Evolutionary conservation across 2,329 filamentous ascomycete genomes (phyloP).

Genomic region (Westerdykella sp.): DNA sequence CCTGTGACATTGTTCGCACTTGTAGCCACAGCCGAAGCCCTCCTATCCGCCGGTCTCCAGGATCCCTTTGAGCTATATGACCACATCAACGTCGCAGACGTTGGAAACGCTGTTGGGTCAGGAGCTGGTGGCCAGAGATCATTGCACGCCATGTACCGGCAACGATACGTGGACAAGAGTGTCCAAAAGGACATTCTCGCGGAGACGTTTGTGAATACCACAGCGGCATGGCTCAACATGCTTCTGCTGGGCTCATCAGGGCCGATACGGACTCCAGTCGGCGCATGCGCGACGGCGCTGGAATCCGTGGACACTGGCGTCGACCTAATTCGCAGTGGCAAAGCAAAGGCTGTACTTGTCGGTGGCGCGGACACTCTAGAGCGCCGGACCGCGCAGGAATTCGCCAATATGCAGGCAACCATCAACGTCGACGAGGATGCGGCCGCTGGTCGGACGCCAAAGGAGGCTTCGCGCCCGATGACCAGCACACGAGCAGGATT

Average conservation of each 20-base stretch:
- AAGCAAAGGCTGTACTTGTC: slow-evolving; percentile 29
- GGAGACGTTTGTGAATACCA: slow-evolving; percentile 36
- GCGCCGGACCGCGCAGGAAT: slow-evolving; percentile 26
- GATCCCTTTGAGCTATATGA: slow-evolving; percentile 27
- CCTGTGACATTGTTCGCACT: slow-evolving; percentile 31
- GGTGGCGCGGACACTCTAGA: slow-evolving; percentile 34
- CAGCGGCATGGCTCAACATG: slow-evolving; percentile 40
- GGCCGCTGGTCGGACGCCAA: slow-evolving; percentile 16
- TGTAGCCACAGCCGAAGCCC: slow-evolving; percentile 28
- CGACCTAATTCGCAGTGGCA: slow-evolving; percentile 29
- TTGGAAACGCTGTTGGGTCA: slow-evolving; percentile 34
- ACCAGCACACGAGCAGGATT: slow-evolving; percentile 33
- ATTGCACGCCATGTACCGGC: slow-evolving; percentile 24
- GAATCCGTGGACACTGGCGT: slow-evolving; percentile 35
- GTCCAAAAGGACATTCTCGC: slow-evolving; percentile 33
- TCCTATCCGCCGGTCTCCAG: slow-evolving; percentile 31
- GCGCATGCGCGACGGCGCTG: slow-evolving; percentile 36
- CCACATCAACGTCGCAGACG: slow-evolving; percentile 34
- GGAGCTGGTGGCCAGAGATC: slow-evolving; percentile 24
- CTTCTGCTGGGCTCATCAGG: slow-evolving; percentile 35
- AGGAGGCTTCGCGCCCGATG: slow-evolving; percentile 34
- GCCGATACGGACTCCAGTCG: slow-evolving; percentile 33
- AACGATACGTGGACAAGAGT: slow-evolving; percentile 24
- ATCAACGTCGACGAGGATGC: slow-evolving; percentile 26
- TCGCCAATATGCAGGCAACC: slow-evolving; percentile 37